Evolutionary conservation across 768 basidiomycete species (phyloP).

Genomic region (Thelephora ganbajun): DNA sequence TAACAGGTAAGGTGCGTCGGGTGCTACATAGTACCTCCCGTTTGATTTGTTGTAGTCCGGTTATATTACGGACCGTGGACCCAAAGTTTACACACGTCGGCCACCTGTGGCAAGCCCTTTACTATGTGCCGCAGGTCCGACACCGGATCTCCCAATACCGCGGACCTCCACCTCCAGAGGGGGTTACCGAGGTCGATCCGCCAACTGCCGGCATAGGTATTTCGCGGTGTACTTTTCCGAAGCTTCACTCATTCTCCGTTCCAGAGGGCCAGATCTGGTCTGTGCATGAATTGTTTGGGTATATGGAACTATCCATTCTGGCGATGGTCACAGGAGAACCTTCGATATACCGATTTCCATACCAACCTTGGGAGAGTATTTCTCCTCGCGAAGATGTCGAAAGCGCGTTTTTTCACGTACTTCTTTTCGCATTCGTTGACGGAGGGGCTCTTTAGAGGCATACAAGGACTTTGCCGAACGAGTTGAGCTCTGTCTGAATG

Average conservation of each 20-base stretch:
- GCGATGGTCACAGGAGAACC: conserved; percentile 28
- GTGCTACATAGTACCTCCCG: background rate
- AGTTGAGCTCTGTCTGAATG: background rate
- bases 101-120: conserved; percentile 50
- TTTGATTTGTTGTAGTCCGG: conserved; percentile 31
- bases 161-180: conserved; percentile 9
- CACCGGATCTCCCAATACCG: conserved; percentile 25
- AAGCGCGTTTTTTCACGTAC: too few relatives aligned
- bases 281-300: conserved; percentile 51
- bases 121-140: conserved; percentile 60
- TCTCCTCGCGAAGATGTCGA: conserved; percentile 10
- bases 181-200: conserved; percentile 9
- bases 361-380: conserved; percentile 6
- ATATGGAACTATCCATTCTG: conserved; percentile 53
- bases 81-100: conserved; percentile 43
- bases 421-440: background rate
- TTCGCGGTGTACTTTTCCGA: conserved; percentile 12
- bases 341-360: conserved; percentile 18
- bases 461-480: background rate
- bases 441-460: background rate
- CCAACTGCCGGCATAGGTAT: conserved; percentile 24
- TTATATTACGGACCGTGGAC: conserved; percentile 47
- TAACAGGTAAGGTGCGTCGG: conserved; percentile 32
- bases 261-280: conserved; percentile 38
- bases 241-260: conserved; percentile 7